A percentile compares a stretch with the other conserved stretches of the same genome.
Evolutionary conservation across 148 eudicot species (phyloP).

Genomic region (Arctostaphylos glauca): DNA sequence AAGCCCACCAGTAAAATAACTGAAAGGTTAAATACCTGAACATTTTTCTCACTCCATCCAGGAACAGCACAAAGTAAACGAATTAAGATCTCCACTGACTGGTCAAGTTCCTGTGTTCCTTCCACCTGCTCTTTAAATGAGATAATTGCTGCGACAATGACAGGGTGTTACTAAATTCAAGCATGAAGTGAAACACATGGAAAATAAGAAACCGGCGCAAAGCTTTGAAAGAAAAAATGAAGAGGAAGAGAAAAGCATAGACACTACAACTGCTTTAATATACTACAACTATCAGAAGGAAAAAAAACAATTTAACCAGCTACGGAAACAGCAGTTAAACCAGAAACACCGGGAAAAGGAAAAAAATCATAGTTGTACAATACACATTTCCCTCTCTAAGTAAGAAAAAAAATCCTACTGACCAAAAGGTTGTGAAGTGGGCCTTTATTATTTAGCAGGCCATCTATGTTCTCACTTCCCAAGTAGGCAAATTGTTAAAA

Average conservation of each 20-base stretch:
- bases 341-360: neutral
- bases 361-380: neutral
- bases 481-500: neutral
- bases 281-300: neutral
- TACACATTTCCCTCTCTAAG: neutral
- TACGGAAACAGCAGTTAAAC: neutral
- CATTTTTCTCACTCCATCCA: slow-evolving; percentile 99
- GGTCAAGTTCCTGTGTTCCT: slow-evolving; percentile 59
- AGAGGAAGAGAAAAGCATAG: neutral
- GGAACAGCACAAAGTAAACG: slow-evolving; percentile 92
- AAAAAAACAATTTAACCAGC: neutral
- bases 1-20: neutral
- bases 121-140: slow-evolving; percentile 91
- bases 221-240: neutral
- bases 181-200: neutral
- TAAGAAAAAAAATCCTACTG: neutral
- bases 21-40: slow-evolving; percentile 49
- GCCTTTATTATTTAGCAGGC: neutral
- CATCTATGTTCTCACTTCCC: neutral
- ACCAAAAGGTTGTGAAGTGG: neutral
- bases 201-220: neutral
- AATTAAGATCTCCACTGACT: slow-evolving; percentile 86
- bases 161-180: neutral
- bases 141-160: slow-evolving; percentile 60
- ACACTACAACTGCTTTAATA: neutral